phyloP scores from a whole-genome alignment of 106 monocot genomes.

The Gastrodia elata region DNA sequence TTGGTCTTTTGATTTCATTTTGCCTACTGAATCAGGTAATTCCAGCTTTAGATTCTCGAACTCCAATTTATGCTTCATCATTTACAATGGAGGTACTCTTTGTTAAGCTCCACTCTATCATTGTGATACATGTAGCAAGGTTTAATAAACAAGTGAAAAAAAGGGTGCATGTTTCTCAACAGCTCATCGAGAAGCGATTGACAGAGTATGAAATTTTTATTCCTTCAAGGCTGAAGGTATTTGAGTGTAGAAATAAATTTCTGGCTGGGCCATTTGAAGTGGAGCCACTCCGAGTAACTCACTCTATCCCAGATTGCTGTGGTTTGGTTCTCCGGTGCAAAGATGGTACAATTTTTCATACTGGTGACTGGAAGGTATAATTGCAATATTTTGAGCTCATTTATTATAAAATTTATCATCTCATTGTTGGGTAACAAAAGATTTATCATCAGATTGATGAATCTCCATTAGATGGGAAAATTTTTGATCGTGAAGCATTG shows the following conservation, averaged over 20 bases:
- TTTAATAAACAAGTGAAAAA: not conserved
- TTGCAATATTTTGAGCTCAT: not conserved
- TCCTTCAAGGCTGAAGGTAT: constrained; percentile 77
- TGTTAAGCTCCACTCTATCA: not conserved
- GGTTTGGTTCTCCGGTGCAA: constrained; percentile 87
- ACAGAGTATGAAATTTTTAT: constrained; percentile 91
- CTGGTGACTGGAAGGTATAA: constrained; percentile 98
- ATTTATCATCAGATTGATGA: constrained; percentile 71
- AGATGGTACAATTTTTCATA: constrained; percentile 95
- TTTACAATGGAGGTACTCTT: constrained; percentile 91
- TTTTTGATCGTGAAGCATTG: constrained; percentile 91
- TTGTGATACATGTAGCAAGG: not conserved
- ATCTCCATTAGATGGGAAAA: constrained; percentile 90
- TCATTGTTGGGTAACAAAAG: not conserved
- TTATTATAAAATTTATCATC: not conserved
- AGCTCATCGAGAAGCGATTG: constrained; percentile 97
- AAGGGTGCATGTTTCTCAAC: constrained; percentile 4
- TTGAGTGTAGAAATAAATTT: constrained; percentile 69
- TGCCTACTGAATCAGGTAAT: constrained; percentile 58
- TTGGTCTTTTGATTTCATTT: constrained; percentile 4
- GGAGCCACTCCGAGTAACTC: constrained; percentile 96
- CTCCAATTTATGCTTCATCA: constrained; percentile 92
- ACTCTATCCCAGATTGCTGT: constrained; percentile 99
- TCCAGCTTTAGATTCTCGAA: constrained; percentile 83
- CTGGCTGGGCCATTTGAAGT: constrained; percentile 97